Conservation (phyloP, 2,329 filamentous ascomycete species). For the Fusarium nurragi region DNA sequence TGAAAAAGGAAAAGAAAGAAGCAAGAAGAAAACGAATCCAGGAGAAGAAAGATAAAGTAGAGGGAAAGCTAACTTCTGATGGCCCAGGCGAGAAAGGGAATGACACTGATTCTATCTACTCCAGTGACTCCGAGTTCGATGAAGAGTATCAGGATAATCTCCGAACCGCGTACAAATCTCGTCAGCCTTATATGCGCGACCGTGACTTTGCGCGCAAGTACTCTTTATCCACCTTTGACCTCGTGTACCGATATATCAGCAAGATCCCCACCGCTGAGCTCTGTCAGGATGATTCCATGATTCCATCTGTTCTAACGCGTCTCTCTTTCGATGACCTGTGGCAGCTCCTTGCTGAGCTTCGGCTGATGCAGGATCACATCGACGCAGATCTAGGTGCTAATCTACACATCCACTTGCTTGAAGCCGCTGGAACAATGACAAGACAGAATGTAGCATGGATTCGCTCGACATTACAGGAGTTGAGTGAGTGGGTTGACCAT, state of each 20-base stretch:
- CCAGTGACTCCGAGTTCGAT: slow-evolving; percentile 17
- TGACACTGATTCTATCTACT: slow-evolving; percentile 1
- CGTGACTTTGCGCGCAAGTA: slow-evolving; percentile 46
- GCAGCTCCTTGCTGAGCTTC: slow-evolving; percentile 42
- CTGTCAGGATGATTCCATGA: slow-evolving; percentile 8
- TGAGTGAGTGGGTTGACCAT: slow-evolving; percentile 7
- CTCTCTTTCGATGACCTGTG: slow-evolving; percentile 42
- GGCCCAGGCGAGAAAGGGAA: slow-evolving; percentile 17
- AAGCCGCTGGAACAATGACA: slow-evolving; percentile 39
- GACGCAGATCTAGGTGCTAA: slow-evolving; percentile 42
- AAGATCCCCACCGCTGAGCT: slow-evolving; percentile 18
- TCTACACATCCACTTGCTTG: slow-evolving; percentile 36
- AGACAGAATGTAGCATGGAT: slow-evolving; percentile 17
- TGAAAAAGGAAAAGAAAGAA: slow-evolving; percentile 21
- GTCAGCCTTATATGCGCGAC: slow-evolving; percentile 33
- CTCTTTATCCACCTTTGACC: slow-evolving; percentile 33
- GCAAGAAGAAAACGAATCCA: slow-evolving; percentile 7
- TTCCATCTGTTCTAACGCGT: slow-evolving; percentile 27
- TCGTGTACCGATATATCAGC: slow-evolving; percentile 38
- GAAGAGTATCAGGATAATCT: slow-evolving; percentile 3
- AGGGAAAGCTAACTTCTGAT: not conserved
- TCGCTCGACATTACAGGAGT: slow-evolving; percentile 8
- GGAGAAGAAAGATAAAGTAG: not conserved
- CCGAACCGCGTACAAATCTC: slow-evolving; percentile 7
- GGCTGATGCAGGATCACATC: slow-evolving; percentile 38